A percentile compares a stretch with the other conserved stretches of the same genome.
Conservation (phyloP, 495 filamentous ascomycete genomes). For the Daldinia bambusicola region DNA sequence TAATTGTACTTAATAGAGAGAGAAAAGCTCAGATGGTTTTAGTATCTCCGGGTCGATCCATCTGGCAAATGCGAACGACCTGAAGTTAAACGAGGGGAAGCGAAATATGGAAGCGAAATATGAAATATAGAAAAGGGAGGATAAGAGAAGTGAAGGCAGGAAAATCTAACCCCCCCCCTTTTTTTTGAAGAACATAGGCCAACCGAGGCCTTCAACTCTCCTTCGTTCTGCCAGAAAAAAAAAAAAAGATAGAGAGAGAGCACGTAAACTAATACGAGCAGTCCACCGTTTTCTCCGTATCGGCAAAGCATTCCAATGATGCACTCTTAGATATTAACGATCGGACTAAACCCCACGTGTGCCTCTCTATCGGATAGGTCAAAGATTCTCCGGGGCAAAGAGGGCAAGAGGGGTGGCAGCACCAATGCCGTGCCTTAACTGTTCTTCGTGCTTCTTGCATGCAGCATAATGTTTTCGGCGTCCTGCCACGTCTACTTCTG, state of each 20-base stretch:
- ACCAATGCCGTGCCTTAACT: constrained; percentile 15
- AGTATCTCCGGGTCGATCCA: neutral
- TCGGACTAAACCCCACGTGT: constrained; percentile 28
- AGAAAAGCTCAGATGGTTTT: neutral
- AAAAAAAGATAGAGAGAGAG: neutral
- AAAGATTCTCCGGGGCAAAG: constrained; percentile 7
- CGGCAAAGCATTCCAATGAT: constrained; percentile 26
- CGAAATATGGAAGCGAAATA: neutral
- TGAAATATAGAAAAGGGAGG: neutral
- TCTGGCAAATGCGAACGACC: neutral
- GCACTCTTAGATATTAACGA: constrained; percentile 21
- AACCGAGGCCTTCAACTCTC: neutral
- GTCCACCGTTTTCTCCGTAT: constrained; percentile 3
- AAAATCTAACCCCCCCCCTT: neutral
- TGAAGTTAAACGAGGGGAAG: neutral
- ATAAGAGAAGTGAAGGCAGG: neutral
- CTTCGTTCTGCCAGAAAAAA: neutral
- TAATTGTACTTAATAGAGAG: neutral
- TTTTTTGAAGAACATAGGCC: neutral
- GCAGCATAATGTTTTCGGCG: constrained; percentile 19
- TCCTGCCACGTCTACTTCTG: constrained; percentile 20
- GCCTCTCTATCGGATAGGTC: constrained; percentile 27
- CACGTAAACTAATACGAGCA: neutral
- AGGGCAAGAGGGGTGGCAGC: neutral
- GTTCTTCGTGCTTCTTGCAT: constrained; percentile 18